A percentile compares a stretch with the other conserved stretches of the same genome.
phyloP scores from a whole-genome alignment of 768 basidiomycete genomes.

The Vararia minispora region DNA sequence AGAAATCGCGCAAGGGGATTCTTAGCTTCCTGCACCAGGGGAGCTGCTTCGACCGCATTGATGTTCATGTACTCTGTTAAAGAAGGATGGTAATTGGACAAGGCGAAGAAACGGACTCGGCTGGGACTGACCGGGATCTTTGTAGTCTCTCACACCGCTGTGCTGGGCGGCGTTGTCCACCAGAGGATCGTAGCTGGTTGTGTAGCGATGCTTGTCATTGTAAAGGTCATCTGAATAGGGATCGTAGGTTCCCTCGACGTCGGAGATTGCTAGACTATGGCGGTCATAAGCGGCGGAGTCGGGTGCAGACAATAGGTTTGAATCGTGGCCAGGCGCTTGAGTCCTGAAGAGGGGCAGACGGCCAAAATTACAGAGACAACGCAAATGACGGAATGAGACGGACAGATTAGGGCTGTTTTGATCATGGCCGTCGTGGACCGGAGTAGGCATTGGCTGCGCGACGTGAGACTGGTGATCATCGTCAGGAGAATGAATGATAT shows the following conservation, averaged over 20 bases:
- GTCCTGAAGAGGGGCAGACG: no score
- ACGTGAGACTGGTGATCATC: no score
- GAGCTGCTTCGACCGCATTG: conserved; percentile 3
- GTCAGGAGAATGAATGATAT: no score
- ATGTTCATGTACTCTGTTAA: not conserved
- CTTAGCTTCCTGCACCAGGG: no score
- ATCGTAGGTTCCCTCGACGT: not conserved
- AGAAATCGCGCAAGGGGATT: conserved; percentile 4
- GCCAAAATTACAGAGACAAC: no score
- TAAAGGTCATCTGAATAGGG: not conserved
- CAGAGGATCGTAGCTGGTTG: not conserved
- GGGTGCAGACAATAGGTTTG: no score
- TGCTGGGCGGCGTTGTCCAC: not conserved
- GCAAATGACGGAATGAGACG: no score
- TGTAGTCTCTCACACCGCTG: not conserved
- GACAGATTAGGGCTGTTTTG: no score
- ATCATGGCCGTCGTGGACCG: no score
- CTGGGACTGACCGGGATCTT: not conserved
- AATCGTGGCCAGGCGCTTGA: no score
- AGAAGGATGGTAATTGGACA: not conserved
- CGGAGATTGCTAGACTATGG: not conserved
- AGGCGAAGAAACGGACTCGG: not conserved
- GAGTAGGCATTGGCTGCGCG: no score
- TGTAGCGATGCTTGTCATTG: conserved; percentile 2
- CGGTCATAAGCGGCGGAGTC: conserved; percentile 6